Base-by-base conservation (phyloP, 768 basidiomycete genomes). In the Cystofilobasidium macerans region DNA sequence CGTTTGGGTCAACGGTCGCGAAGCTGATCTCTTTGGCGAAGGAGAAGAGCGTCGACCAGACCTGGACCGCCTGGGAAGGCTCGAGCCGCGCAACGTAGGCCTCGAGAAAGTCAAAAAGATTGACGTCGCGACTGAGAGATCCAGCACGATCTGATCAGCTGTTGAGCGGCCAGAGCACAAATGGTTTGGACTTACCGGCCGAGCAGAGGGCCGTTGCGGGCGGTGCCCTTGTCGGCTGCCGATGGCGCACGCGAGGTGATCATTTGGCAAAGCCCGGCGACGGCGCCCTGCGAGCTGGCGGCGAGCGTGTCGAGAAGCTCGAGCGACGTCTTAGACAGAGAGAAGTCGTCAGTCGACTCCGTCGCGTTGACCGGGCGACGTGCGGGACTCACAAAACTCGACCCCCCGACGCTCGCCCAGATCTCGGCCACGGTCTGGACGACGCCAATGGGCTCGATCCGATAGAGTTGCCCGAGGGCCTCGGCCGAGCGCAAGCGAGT, bases 51-150 rank as follows among this genome's bases (percentile, higher is more conserved):
- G 88, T 82, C 48, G 78, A 76, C 94, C 94, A 98, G 24, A 97
- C 87, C 77, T 98, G 95, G 14, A 92, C 80, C 3, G 89, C 93
- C 40, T 95, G 78, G 0, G 95, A 89, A 0, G 90, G 89, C 75
- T 98, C 95, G 47, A 98, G 76, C 13, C 85, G 83, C 22, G 77
- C 78, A 33, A 97, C 74, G 73, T 98, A 98, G 62, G 84, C 84
- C 72, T 97, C 91, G 54, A 98, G 78, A 74, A 97, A 98, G 35
- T 81, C 82, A 79, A 89, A 91, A n/a, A 91, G 72, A 20, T 81
- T 80, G 4, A 77, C 76, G 67, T 91, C 89, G 42, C 83, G 81
- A 66, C 90, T 93, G 65, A 14, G 35, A 59, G 18, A 20, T 8
- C 16, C n/a, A 18, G 42, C 47, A 11, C 22, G 16, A 6, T 33